Evolutionary conservation across 352 stramenopile genomes (phyloP), one percentile per base, ranked within the genome.

Genomic region (Phytopythium mirpurense): DNA sequence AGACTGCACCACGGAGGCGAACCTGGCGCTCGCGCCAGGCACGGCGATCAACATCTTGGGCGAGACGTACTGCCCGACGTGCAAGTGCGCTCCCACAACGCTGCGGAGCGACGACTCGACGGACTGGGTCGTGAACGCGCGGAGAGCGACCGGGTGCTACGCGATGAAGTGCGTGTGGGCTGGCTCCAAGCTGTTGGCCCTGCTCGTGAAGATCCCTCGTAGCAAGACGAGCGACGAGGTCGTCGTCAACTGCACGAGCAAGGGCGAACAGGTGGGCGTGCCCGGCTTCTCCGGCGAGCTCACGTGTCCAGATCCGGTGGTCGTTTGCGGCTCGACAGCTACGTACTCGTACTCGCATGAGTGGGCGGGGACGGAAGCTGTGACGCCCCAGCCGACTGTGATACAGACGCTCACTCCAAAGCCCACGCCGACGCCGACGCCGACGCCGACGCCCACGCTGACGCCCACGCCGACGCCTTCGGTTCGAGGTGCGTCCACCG

Each of bases 21-120:
- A 89, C 60, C 59, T 92, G 5, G 43, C 73, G 0, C 45, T 59
- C 23, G 61, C 81, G 9, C 43, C 62, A 0, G 57, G 63, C 16
- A 83, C 75, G 7, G 58, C 29, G 3, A 63, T 83, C 51, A 93
- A 90, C 48, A 72, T 84, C 18, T 63, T 84, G 14, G 82, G 82
- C 10, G 82, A 93, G 61, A 82, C 72, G 7, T 89, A 93, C 60
- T 83, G 77, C 23, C 56, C 76, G 0, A 78, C 69, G 1, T 89
- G 82, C 53, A 83, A 82, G 44, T 93, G 82, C 58, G 84, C 79
- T 4, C 36, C 57, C 10, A 78, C 71, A 11, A 75, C 77, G 9
- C 58, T 93, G 11, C 75, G 78, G n/a, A 83, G 72, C 49, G 46
- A 46, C 1, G 65, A 88, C 51, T 88, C 74, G 24, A 63, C 34